Conservation (phyloP, 129 eudicot species). For the Centrapalus pauciflorus region DNA sequence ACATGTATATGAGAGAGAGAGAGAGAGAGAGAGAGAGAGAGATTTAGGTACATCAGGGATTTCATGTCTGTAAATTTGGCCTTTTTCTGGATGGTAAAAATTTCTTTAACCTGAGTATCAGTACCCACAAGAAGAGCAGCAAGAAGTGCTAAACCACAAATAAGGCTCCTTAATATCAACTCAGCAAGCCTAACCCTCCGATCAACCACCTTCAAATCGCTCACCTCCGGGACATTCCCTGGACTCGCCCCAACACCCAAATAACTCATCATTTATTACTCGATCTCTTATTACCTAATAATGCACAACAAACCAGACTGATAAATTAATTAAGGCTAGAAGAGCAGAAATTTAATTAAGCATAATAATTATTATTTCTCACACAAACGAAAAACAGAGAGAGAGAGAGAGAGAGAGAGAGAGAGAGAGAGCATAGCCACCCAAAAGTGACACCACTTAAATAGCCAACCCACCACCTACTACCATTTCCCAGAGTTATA, state of each 20-base stretch:
- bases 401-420: not conserved
- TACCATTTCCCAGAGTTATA: conserved; percentile 5
- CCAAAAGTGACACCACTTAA: conserved; percentile 14
- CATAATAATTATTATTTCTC: not conserved
- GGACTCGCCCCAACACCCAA: conserved; percentile 73
- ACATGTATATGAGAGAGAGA: too few species aligned
- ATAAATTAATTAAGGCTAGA: too few species aligned
- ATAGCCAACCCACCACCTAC: conserved; percentile 21
- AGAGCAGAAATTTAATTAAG: too few species aligned
- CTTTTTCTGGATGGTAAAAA: conserved; percentile 54
- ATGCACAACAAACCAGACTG: too few species aligned
- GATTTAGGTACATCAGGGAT: conserved; percentile 59
- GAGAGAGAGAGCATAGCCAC: not conserved
- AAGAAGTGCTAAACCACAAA: conserved; percentile 54
- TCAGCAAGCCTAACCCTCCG: conserved; percentile 58
- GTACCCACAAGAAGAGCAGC: conserved; percentile 69
- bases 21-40: not conserved
- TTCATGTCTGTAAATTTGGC: conserved; percentile 84
- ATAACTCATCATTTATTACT: conserved; percentile 39
- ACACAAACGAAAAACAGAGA: not conserved
- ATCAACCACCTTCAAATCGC: conserved; percentile 54
- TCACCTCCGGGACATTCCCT: conserved; percentile 54
- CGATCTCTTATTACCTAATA: not conserved
- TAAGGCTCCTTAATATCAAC: conserved; percentile 44
- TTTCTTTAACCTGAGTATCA: conserved; percentile 63